A percentile compares a stretch with the other conserved stretches of the same genome.
Evolutionary conservation across 345 rosid genomes (phyloP).

Genomic region (Melaleuca quinquenervia): DNA sequence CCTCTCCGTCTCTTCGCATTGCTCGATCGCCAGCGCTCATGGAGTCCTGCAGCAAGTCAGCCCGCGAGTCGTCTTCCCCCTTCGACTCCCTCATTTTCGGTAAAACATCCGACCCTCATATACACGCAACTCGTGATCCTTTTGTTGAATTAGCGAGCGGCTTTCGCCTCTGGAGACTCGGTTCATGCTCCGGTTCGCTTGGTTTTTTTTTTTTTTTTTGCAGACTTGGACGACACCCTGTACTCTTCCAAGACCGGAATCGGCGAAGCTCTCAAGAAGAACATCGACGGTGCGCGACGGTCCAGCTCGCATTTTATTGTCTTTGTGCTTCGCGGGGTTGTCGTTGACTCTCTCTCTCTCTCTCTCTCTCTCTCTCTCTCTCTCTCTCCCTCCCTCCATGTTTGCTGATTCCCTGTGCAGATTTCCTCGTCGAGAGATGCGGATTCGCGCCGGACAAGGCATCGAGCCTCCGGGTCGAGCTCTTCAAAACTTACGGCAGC

Average conservation of each 20-base stretch:
- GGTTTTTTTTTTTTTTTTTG: not conserved
- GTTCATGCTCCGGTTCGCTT: not conserved
- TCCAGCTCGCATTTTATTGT: not conserved
- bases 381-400: not conserved
- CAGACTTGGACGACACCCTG: constrained; percentile 95
- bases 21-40: constrained; percentile 1
- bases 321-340: no score
- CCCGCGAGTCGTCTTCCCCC: constrained; percentile 23
- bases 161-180: not conserved
- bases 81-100: constrained; percentile 73
- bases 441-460: constrained; percentile 58
- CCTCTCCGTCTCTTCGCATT: not conserved
- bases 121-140: not conserved
- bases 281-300: constrained; percentile 51
- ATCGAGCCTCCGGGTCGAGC: constrained; percentile 51
- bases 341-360: not conserved
- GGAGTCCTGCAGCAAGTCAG: constrained; percentile 17
- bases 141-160: no score
- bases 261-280: constrained; percentile 56
- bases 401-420: constrained; percentile 12
- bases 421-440: constrained; percentile 61
- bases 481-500: constrained; percentile 83
- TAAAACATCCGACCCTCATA: not conserved
- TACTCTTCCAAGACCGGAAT: constrained; percentile 65
- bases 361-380: not conserved